Evolutionary conservation across 2,329 filamentous ascomycete species (phyloP), one percentile per base, ranked within the genome.

Genomic region (Neonectria ditissima): DNA sequence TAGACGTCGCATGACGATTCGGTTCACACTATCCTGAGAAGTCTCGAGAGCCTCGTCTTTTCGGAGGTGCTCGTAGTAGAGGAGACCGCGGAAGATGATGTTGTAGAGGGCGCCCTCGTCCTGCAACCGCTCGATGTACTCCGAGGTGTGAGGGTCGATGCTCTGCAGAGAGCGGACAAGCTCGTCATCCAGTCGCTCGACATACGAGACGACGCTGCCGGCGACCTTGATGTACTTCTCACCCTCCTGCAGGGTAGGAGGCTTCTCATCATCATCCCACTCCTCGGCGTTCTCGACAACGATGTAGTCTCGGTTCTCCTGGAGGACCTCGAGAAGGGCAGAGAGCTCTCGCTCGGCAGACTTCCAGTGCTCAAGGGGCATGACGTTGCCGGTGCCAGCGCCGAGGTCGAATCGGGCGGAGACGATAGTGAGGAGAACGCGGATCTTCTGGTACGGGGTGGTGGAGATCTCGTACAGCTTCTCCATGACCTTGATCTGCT

Each of bases 201-300:
- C 89, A 76, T 95, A 97, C 0, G 96, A 98, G 48, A 97, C 93
- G 65, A 98, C 85, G 83, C 93, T 97, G 76, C 96, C 97, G 20
- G 96, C 93, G 62, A 99, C 88, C 83, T 92, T 94, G 86, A 97
- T 92, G 77, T 95, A 87, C 78, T 88, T 91, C 79, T 97, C 90
- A 67, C 89, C 92, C 22, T 86, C 80, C 61, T 87, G 88, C 70
- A 95, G 84, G 32, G 86, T 85, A 14, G 96, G 96, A 43, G 90
- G 87, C 85, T 97, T 98, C 74, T 99, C 97, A 72, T 99, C 97
- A 75, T 99, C 96, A 72, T 99, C 96, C 96, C 96, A 98, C 81
- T 99, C 96, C 78, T 99, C 96, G 22, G 93, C 96, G 71, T 88
- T 90, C 82, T 99, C 96, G 24, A 96, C 85, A 51, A 99, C 93